Evolutionary conservation across 139 green algal species (phyloP), one percentile per base, ranked within the genome.

Genomic region (Asterochloris erici): DNA sequence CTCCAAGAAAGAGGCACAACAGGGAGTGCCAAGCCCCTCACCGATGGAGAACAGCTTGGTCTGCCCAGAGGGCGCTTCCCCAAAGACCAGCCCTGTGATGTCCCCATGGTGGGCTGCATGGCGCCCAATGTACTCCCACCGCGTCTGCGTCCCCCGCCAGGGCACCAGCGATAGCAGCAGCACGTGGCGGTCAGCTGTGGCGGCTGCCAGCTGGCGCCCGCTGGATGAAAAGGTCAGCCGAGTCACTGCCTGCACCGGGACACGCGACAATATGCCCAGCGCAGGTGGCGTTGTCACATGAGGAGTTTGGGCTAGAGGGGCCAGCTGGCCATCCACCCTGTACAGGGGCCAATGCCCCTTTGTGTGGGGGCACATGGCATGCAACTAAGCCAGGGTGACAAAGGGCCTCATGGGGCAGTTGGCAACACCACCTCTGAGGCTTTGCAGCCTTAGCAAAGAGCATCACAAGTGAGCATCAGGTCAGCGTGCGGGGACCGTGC

Each of bases 111-210:
- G 92, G 63, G 86, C 81, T 21, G 79, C 79, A 76, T 86, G 84
- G 73, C 88, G 91, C 27, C 93, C 93, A 11, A 95, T 84, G 73
- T 89, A 88, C 85, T 96, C 93, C 91, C 92, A 94, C 10, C 87
- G 82, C 83, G 21, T 80, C 76, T 86, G 86, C 27, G 80, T 86
- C 68, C 87, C 79, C 79, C 89, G 90, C 83, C 88, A 87, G 9
- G 89, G 89, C 86, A 91, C 73, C 64, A 87, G 81, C 13, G 82
- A 82, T 70, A 92, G 91, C 78, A 95, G 82, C 61, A 87, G 66
- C 63, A 95, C 84, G 68, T 83, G 79, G 66, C 77, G 62, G 9
- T 74, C 74, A 0, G 66, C 84, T 71, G 91, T 89, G 75, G 82
- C 85, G 15, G 83, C 81, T 64, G 90, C 91, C 47, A 93, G 82